Evolutionary conservation across 768 basidiomycete species (phyloP).

Genomic region (Chalciporus piperatus): DNA sequence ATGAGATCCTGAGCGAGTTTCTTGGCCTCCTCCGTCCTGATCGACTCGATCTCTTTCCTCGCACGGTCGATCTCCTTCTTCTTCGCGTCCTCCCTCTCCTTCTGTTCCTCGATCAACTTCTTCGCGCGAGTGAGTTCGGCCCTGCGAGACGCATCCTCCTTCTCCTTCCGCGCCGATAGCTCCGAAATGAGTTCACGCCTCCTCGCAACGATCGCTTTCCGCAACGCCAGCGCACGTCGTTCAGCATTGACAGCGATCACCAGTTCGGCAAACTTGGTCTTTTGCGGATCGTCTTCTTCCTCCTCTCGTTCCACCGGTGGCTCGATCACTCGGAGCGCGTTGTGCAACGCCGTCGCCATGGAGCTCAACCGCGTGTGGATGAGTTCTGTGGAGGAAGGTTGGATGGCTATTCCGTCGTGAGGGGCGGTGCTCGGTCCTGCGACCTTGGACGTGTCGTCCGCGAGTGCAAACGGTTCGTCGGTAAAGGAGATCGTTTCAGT

Average conservation of each 20-base stretch:
- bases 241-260: conserved; percentile 68
- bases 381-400: conserved; percentile 68
- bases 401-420: conserved; percentile 50
- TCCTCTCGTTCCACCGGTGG: conserved; percentile 39
- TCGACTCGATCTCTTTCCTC: conserved; percentile 60
- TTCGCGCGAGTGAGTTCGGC: conserved; percentile 65
- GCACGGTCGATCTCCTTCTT: conserved; percentile 77
- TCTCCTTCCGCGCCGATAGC: conserved; percentile 80
- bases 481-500: conserved; percentile 81
- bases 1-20: conserved; percentile 83
- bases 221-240: conserved; percentile 70
- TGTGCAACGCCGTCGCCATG: conserved; percentile 71
- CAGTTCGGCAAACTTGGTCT: conserved; percentile 52
- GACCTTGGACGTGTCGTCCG: conserved; percentile 33
- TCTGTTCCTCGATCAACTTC: conserved; percentile 65
- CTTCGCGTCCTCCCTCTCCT: conserved; percentile 57
- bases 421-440: conserved; percentile 14
- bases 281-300: conserved; percentile 44
- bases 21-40: conserved; percentile 69
- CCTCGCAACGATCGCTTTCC: conserved; percentile 81
- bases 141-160: conserved; percentile 78
- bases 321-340: conserved; percentile 58
- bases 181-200: conserved; percentile 83
- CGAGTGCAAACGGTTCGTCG: conserved; percentile 64
- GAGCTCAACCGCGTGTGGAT: conserved; percentile 76